Evolutionary conservation across 139 green algal genomes (phyloP), one percentile per base, ranked within the genome.

Genomic region (Trebouxia sp.): DNA sequence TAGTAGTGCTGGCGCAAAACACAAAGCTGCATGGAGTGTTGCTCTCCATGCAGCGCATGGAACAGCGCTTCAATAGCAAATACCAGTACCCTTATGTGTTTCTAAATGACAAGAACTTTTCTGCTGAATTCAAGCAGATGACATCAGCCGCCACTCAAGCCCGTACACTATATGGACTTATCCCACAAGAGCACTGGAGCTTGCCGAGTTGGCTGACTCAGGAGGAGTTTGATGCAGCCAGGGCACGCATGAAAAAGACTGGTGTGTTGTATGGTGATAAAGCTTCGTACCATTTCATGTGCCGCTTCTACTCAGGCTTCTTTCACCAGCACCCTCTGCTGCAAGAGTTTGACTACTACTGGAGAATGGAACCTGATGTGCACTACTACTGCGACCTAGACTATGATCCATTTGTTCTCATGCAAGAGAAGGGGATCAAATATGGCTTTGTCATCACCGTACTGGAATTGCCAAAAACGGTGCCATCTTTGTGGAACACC

Each of bases 261-360:
- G 66, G 66, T 20, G 82, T 87, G 66, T 69, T 83, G 24, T 85
- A 87, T 28, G 83, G 74, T n/a, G 83, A 58, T 28, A 65, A 62
- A 35, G 79, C 83, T 41, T 81, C 65, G 45, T 87, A 87, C 79
- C 83, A 83, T 69, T 81, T 83, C 75, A 87, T 87, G 83, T 87
- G 83, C 80, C 66, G 83, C 22, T 88, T 82, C 72, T 86, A 80
- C 74, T 78, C 43, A 24, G 84, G 84, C 28, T 87, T 87, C 69
- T 85, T 87, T 32, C 75, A 83, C 28, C 51, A 76, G 53, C 84
- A 87, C 47, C 84, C 84, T 6, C 76, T 87, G 47, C 76, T 87
- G 41, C 45, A n/a, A 24, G 76, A 78, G 30, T 83, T 83, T 67
- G 84, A 87, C 47, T 87, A 72, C 45, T 87, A 85, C 76, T 87